Conservation (phyloP, 2,329 filamentous ascomycete species). For the Orbilia brochopaga region DNA sequence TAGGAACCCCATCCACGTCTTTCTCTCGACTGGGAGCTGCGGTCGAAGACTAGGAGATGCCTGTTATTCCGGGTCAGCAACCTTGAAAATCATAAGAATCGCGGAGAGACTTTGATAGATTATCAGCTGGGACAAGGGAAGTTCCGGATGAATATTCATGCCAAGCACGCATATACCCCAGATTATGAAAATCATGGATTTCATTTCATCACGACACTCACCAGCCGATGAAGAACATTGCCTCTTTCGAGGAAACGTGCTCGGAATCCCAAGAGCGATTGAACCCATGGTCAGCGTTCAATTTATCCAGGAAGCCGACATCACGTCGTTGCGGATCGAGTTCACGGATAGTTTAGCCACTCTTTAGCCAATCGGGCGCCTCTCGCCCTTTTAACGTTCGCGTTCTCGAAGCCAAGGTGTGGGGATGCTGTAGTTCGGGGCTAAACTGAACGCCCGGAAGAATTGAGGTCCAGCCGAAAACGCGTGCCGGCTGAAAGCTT, state of each 20-base stretch:
- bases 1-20: constrained; percentile 1
- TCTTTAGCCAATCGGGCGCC: constrained; percentile 14
- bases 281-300: constrained; percentile 10
- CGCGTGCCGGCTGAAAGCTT: constrained; percentile 25
- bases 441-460: constrained; percentile 43
- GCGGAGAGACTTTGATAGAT: constrained; percentile 14
- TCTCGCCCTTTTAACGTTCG: not conserved
- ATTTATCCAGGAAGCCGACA: constrained; percentile 36
- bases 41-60: not conserved
- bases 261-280: constrained; percentile 13
- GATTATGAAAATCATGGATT: constrained; percentile 25
- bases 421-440: constrained; percentile 30
- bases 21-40: constrained; percentile 6
- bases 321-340: constrained; percentile 20
- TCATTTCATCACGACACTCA: constrained; percentile 13
- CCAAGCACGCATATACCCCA: constrained; percentile 29
- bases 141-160: constrained; percentile 38
- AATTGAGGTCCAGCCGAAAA: constrained; percentile 47
- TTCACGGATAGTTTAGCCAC: constrained; percentile 16
- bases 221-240: constrained; percentile 22
- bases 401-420: constrained; percentile 24
- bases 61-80: constrained; percentile 18
- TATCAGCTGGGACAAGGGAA: constrained; percentile 16
- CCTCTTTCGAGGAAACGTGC: constrained; percentile 35
- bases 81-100: constrained; percentile 17